Evolutionary conservation across 176 grass and related monocot species (phyloP), one percentile per base, ranked within the genome.

Genomic region (Aegilops bicornis): DNA sequence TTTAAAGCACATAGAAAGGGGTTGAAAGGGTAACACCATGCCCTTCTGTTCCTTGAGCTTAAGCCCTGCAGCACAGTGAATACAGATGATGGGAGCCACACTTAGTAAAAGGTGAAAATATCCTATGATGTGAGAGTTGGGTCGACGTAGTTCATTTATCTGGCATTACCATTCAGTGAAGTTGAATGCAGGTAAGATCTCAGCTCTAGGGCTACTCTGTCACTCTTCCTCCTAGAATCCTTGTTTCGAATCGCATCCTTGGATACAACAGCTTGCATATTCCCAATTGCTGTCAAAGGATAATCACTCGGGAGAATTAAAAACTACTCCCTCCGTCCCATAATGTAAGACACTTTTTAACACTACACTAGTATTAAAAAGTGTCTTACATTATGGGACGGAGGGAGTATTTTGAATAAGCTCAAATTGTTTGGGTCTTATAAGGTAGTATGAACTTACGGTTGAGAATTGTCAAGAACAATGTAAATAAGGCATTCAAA

Each of bases 1-100:
- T 70, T 70, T 96, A 81, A 99, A 99, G 77, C 94, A 93, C 97
- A 94, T 99, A 32, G 83, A 94, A 78, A 99, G 94, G 56, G 97
- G 97, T 84, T 96, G 94, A 96, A 99, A 99, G 35, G 97, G 97
- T 89, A 99, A 85, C 86, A 96, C 97, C 97, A 99, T 99, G 42
- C 97, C 97, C 85, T 91, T 99, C 83, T 91, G 85, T 81, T 99
- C 92, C 85, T 90, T 96, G 23, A 66, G 83, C 86, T 93, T 91
- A 89, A 79, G 85, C 81, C 71, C 97, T 99, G 80, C 30, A 78
- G 69, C 39, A 20, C 75, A 72, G 29, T 81, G 50, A 64, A 82
- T 80, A 73, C 50, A 35, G 66, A 63, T 14, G 39, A 79, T 69
- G 71, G 42, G 47, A 66, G 42, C 7, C 25, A 69, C 39, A 69